Evolutionary conservation across 2,329 filamentous ascomycete genomes (phyloP).

Genomic region (Aspergillus pseudotamarii): DNA sequence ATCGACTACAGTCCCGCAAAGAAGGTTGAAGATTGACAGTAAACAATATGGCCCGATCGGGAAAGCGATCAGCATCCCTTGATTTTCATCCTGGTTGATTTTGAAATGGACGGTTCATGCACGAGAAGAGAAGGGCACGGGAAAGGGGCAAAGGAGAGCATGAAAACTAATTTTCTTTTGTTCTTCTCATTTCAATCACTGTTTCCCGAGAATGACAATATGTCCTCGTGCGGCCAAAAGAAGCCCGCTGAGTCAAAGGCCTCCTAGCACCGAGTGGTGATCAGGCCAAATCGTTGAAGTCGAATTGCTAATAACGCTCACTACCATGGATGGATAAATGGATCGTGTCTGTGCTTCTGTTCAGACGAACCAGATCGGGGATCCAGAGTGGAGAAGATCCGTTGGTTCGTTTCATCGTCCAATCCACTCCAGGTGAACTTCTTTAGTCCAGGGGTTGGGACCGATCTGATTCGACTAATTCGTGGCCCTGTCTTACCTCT

Average conservation of each 20-base stretch:
- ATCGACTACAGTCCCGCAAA: background rate
- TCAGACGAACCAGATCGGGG: conserved; percentile 14
- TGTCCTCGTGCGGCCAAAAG: background rate
- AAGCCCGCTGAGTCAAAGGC: background rate
- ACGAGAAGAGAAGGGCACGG: background rate
- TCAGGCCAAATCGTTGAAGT: background rate
- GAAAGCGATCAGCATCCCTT: background rate
- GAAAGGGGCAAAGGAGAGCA: background rate
- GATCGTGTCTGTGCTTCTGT: conserved; percentile 6
- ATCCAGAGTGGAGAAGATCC: conserved; percentile 10
- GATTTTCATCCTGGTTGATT: background rate
- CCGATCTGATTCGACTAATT: background rate
- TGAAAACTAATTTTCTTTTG: background rate
- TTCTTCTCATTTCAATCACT: background rate
- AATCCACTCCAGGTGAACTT: background rate
- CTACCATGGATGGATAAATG: background rate
- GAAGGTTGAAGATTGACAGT: background rate
- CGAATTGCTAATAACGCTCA: background rate
- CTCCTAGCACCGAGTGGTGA: background rate
- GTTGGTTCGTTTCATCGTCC: conserved; percentile 10
- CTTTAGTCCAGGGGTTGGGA: conserved; percentile 1
- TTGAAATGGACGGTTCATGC: background rate
- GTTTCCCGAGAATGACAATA: background rate
- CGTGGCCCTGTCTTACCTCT: background rate
- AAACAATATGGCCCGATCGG: background rate